Evolutionary conservation across 2,329 filamentous ascomycete genomes (phyloP).

Genomic region (Curvularia spicifera): DNA sequence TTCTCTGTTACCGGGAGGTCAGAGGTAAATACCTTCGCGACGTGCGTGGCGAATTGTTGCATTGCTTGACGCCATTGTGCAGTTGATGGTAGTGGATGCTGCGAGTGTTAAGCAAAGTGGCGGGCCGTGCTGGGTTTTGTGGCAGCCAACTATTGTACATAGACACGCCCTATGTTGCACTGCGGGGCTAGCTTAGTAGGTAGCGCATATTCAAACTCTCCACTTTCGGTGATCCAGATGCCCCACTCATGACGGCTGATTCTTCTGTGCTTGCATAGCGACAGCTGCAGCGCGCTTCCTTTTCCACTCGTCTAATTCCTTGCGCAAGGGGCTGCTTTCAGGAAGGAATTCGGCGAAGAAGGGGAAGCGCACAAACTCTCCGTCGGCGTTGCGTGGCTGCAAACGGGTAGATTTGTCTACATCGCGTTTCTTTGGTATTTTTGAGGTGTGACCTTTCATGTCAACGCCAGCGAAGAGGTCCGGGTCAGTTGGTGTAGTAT

Average conservation of each 20-base stretch:
- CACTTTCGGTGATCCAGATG: background rate
- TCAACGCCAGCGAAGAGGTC: constrained; percentile 43
- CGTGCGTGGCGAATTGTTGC: constrained; percentile 64
- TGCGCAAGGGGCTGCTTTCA: constrained; percentile 24
- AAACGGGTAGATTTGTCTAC: constrained; percentile 4
- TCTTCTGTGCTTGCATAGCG: constrained; percentile 6
- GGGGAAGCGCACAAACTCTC: constrained; percentile 27
- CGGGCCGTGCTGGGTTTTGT: background rate
- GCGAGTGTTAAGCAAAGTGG: too few species aligned
- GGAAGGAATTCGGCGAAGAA: constrained; percentile 35
- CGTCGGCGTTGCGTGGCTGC: constrained; percentile 26
- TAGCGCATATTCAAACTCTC: background rate
- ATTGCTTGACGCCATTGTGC: constrained; percentile 36
- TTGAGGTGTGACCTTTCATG: constrained; percentile 19
- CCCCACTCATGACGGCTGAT: constrained; percentile 10
- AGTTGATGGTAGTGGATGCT: background rate
- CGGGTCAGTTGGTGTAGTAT: constrained; percentile 27
- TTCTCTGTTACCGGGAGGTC: background rate
- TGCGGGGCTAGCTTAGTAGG: constrained; percentile 12
- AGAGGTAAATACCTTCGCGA: constrained; percentile 61
- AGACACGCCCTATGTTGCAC: constrained; percentile 23
- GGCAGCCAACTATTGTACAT: background rate
- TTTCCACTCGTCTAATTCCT: constrained; percentile 29
- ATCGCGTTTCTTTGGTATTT: constrained; percentile 9
- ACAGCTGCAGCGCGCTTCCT: constrained; percentile 22